phyloP scores from a whole-genome alignment of 2,329 filamentous ascomycete genomes.

The Onygenales sp. region DNA sequence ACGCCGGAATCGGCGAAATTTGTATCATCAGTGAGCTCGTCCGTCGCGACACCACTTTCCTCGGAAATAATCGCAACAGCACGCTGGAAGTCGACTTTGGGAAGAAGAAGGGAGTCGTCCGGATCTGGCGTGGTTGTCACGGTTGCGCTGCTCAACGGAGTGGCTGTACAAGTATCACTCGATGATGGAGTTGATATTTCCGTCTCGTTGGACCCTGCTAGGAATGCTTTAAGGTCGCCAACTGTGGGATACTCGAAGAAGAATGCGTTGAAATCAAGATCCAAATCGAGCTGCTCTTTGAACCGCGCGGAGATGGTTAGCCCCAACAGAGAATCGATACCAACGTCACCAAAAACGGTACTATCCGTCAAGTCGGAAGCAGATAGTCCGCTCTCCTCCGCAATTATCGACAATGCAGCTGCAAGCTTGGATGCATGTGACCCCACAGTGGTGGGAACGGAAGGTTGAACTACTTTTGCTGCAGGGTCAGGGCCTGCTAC shows the following conservation, averaged over 20 bases:
- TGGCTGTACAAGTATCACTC: slow-evolving; percentile 19
- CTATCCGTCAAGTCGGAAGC: slow-evolving; percentile 27
- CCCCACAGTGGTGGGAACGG: slow-evolving; percentile 5
- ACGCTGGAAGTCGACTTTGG: background rate
- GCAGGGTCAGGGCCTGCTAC: slow-evolving; percentile 6
- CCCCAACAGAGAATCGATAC: slow-evolving; percentile 43
- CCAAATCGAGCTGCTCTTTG: slow-evolving; percentile 7
- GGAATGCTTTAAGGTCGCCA: slow-evolving; percentile 1
- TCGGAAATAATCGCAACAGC: slow-evolving; percentile 5
- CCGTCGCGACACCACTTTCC: slow-evolving; percentile 5
- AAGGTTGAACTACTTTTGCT: slow-evolving; percentile 8
- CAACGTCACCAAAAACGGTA: slow-evolving; percentile 32
- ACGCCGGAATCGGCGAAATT: slow-evolving; percentile 21
- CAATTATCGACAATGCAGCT: slow-evolving; percentile 9
- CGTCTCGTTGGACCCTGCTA: background rate
- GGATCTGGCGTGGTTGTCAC: slow-evolving; percentile 20
- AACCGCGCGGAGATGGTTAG: slow-evolving; percentile 24
- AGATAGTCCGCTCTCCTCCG: slow-evolving; percentile 10
- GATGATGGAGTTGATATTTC: slow-evolving; percentile 23
- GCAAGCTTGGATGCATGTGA: background rate
- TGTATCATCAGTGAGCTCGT: slow-evolving; percentile 5
- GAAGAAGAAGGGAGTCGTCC: background rate
- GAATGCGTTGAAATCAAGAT: slow-evolving; percentile 6
- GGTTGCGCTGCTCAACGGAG: slow-evolving; percentile 17
- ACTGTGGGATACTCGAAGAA: slow-evolving; percentile 4